Conservation (phyloP, 331 rosid genomes). For the Prunus yedoensis region DNA sequence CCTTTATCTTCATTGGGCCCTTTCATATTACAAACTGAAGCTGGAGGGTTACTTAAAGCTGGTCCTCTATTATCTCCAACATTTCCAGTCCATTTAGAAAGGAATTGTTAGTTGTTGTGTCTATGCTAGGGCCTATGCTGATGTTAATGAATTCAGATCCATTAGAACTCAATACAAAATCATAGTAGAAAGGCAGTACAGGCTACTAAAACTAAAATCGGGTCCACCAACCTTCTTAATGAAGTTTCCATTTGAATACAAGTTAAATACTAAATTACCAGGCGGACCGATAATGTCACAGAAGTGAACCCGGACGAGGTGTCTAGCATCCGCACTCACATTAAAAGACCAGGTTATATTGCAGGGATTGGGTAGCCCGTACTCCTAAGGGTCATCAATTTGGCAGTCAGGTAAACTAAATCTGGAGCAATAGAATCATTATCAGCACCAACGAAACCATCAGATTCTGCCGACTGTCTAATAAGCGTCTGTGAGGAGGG, state of each 20-base stretch:
- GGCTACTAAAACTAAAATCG: rapidly evolving
- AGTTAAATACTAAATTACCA: neutral
- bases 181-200: conserved; percentile 16
- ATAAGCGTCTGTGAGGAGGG: too few relatives aligned
- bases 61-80: conserved; percentile 23
- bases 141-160: conserved; percentile 26
- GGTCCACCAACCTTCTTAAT: neutral
- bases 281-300: conserved; percentile 9
- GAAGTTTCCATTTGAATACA: conserved; percentile 12
- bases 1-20: neutral
- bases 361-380: neutral
- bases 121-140: neutral
- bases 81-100: conserved; percentile 52
- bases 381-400: too few relatives aligned
- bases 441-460: neutral
- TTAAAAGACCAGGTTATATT: conserved; percentile 46
- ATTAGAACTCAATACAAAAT: conserved; percentile 27
- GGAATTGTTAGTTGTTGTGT: neutral
- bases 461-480: rapidly evolving
- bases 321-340: conserved; percentile 22
- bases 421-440: conserved; percentile 24
- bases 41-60: neutral
- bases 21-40: neutral
- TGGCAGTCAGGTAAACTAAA: conserved; percentile 44
- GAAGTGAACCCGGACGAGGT: conserved; percentile 45